phyloP scores from a whole-genome alignment of 2,329 filamentous ascomycete species.

The Aureobasidium sp. region DNA sequence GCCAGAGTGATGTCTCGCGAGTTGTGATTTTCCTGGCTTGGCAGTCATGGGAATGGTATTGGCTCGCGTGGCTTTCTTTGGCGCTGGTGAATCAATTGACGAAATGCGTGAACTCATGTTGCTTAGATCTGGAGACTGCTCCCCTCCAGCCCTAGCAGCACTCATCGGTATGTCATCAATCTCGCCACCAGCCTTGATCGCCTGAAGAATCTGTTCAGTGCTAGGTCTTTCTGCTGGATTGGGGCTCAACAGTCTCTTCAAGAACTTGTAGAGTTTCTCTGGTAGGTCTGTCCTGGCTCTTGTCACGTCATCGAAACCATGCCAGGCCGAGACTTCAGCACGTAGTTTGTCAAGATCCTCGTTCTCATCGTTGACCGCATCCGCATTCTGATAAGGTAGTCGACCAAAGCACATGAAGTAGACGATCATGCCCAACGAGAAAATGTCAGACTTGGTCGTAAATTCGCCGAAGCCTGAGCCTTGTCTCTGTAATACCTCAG shows the following conservation, averaged over 20 bases:
- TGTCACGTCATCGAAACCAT: slow-evolving; percentile 63
- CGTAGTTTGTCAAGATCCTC: slow-evolving; percentile 80
- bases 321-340: slow-evolving; percentile 77
- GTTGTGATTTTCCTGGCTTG: slow-evolving; percentile 16
- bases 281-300: slow-evolving; percentile 75
- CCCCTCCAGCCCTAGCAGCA: slow-evolving; percentile 26
- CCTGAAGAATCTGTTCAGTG: slow-evolving; percentile 75
- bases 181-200: slow-evolving; percentile 60
- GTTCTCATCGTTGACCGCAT: slow-evolving; percentile 57
- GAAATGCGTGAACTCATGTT: slow-evolving; percentile 33
- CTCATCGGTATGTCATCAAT: slow-evolving; percentile 30
- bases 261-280: slow-evolving; percentile 72
- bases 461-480: slow-evolving; percentile 73
- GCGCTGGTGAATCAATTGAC: slow-evolving; percentile 34
- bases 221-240: slow-evolving; percentile 71
- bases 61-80: slow-evolving; percentile 20
- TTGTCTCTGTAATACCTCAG: slow-evolving; percentile 73
- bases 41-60: slow-evolving; percentile 20
- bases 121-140: slow-evolving; percentile 24
- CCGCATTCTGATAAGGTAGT: slow-evolving; percentile 49
- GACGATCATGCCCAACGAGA: slow-evolving; percentile 95
- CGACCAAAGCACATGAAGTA: slow-evolving; percentile 96
- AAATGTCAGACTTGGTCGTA: slow-evolving; percentile 95
- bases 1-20: neutral
- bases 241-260: slow-evolving; percentile 73